phyloP scores from a whole-genome alignment of 108 stramenopile genomes.

The Pseudonitzschia delicatissima region DNA sequence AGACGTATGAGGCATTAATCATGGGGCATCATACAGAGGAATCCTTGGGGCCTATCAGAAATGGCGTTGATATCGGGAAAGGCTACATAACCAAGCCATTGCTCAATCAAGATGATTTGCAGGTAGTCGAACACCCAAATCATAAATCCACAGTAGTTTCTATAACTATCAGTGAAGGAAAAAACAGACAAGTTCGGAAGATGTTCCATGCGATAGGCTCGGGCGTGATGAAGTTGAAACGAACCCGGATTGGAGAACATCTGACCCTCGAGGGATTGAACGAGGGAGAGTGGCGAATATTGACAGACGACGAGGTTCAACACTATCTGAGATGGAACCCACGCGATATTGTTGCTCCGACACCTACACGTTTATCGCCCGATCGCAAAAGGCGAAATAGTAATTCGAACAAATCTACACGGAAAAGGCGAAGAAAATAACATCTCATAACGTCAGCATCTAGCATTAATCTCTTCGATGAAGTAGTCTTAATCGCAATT shows the following conservation, averaged over 20 bases:
- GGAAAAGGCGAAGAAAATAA: neutral
- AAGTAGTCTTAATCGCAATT: too few relatives aligned
- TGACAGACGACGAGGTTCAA: slow-evolving; percentile 48
- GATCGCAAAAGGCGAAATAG: neutral
- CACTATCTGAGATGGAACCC: slow-evolving; percentile 35
- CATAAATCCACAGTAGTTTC: slow-evolving; percentile 53
- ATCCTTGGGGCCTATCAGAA: slow-evolving; percentile 2
- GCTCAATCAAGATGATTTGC: slow-evolving; percentile 18
- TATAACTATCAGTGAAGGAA: slow-evolving; percentile 60
- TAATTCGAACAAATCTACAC: neutral
- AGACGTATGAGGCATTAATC: slow-evolving; percentile 65
- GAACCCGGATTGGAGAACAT: slow-evolving; percentile 40
- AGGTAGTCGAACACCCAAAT: slow-evolving; percentile 50
- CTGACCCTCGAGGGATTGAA: slow-evolving; percentile 26
- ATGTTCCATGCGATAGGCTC: slow-evolving; percentile 75
- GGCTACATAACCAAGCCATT: slow-evolving; percentile 53
- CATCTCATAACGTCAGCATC: neutral
- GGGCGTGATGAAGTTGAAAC: slow-evolving; percentile 63
- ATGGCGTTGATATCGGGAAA: slow-evolving; percentile 51
- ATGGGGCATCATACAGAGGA: slow-evolving; percentile 56
- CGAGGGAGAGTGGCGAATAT: slow-evolving; percentile 56
- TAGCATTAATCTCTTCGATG: too few relatives aligned
- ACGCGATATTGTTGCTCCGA: neutral
- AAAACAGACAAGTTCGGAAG: slow-evolving; percentile 67
- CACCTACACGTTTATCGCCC: neutral